phyloP scores from a whole-genome alignment of 176 grass and related monocot genomes.

The Oryza meyeriana region DNA sequence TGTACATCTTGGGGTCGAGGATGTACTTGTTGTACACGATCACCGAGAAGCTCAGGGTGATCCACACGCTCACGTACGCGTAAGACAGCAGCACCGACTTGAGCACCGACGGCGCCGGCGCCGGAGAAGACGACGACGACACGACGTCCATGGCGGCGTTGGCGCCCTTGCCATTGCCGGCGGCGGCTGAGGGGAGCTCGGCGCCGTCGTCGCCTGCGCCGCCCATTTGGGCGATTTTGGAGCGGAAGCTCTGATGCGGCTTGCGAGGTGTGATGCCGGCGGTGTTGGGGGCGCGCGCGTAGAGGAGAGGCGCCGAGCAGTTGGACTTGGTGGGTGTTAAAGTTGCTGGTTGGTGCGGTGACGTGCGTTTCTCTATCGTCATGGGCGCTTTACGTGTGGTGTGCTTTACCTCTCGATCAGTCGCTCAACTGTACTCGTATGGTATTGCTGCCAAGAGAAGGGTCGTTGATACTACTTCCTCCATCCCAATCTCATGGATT shows the following conservation, averaged over 20 bases:
- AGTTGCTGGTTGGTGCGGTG: neutral
- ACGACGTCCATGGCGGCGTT: constrained; percentile 14
- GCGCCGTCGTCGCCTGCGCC: neutral
- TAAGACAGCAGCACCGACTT: constrained; percentile 67
- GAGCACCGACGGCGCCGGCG: constrained; percentile 30
- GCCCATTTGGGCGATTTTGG: constrained; percentile 11
- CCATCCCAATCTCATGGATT: no score
- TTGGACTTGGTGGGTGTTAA: neutral
- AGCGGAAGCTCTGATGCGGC: neutral
- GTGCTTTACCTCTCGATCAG: neutral
- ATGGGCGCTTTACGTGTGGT: neutral
- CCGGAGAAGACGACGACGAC: neutral
- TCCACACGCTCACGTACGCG: constrained; percentile 76
- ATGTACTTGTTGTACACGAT: constrained; percentile 97
- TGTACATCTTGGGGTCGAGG: constrained; percentile 86
- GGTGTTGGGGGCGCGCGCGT: neutral
- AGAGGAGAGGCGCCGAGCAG: neutral
- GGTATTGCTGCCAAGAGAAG: neutral
- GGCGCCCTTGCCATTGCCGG: neutral
- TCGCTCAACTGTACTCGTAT: neutral
- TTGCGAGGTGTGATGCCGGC: neutral
- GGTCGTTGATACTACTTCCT: neutral
- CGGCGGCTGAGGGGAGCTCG: neutral
- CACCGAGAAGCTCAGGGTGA: constrained; percentile 76
- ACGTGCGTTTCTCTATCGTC: neutral